phyloP scores from a whole-genome alignment of 2,329 filamentous ascomycete genomes.

The Alternaria gansuensis region DNA sequence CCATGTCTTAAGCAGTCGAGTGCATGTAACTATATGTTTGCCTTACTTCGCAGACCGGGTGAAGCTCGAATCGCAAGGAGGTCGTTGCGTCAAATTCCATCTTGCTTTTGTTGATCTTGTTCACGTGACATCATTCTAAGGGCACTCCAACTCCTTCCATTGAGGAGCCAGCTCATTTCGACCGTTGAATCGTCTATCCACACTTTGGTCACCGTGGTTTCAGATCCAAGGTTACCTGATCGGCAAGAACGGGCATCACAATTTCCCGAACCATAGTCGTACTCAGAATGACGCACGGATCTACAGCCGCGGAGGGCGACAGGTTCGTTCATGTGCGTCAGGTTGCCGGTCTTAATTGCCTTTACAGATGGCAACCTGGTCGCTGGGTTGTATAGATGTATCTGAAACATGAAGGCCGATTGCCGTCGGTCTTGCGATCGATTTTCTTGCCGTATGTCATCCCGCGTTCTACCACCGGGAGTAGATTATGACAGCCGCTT shows the following conservation, averaged over 20 bases:
- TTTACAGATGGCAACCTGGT: slow-evolving; percentile 10
- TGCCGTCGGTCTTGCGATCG: background rate
- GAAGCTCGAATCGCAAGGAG: background rate
- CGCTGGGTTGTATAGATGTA: background rate
- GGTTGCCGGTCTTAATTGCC: slow-evolving; percentile 1
- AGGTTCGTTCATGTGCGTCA: slow-evolving; percentile 5
- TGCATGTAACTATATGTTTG: background rate
- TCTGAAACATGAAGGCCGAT: slow-evolving; percentile 16
- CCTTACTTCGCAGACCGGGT: background rate
- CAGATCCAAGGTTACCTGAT: slow-evolving; percentile 15
- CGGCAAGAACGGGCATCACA: slow-evolving; percentile 17
- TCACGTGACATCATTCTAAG: slow-evolving; percentile 1
- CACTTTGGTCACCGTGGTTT: slow-evolving; percentile 8
- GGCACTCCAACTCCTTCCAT: slow-evolving; percentile 8
- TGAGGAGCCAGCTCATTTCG: slow-evolving; percentile 3
- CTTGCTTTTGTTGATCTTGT: background rate
- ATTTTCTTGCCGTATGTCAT: slow-evolving; percentile 4
- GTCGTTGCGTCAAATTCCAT: background rate
- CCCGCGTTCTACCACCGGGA: background rate
- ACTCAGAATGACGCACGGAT: slow-evolving; percentile 6
- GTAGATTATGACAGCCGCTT: background rate
- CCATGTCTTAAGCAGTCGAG: background rate
- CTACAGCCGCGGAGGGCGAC: background rate
- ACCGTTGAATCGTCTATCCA: slow-evolving; percentile 12
- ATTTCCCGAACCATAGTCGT: slow-evolving; percentile 8